Evolutionary conservation across 495 filamentous ascomycete species (phyloP).

Genomic region (Cairneyella variabilis): DNA sequence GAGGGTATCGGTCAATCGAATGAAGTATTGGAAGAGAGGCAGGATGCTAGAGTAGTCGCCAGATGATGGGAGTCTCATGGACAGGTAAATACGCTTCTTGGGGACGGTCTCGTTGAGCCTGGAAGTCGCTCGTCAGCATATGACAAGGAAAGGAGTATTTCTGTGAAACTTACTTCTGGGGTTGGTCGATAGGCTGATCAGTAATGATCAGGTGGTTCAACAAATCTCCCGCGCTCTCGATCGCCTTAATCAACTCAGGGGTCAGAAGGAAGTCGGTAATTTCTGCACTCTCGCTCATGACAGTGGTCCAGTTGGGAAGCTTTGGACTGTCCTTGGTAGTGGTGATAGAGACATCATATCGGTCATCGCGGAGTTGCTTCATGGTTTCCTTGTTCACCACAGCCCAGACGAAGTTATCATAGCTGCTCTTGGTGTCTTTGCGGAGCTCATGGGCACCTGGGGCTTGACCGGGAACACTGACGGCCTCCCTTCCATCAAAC

Average conservation of each 20-base stretch:
- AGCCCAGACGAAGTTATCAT: conserved; percentile 91
- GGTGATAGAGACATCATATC: conserved; percentile 92
- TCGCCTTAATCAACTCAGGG: conserved; percentile 75
- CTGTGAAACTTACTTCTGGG: conserved; percentile 48
- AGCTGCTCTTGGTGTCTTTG: conserved; percentile 66
- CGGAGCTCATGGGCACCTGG: conserved; percentile 51
- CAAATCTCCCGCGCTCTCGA: conserved; percentile 73
- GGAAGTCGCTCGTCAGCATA: conserved; percentile 29
- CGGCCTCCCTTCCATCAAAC: conserved; percentile 88
- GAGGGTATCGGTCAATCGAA: conserved; percentile 79
- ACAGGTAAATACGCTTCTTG: conserved; percentile 81
- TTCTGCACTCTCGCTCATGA: conserved; percentile 96
- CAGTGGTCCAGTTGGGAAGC: conserved; percentile 85
- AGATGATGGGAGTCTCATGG: conserved; percentile 62
- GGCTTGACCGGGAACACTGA: conserved; percentile 54
- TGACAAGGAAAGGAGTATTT: not conserved
- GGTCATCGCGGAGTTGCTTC: conserved; percentile 83
- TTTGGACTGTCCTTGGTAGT: conserved; percentile 86
- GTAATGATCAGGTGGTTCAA: conserved; percentile 87
- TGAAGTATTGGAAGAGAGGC: conserved; percentile 76
- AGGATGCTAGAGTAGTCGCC: conserved; percentile 61
- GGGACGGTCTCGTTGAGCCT: conserved; percentile 84
- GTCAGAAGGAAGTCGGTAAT: conserved; percentile 86
- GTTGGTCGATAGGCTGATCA: conserved; percentile 89
- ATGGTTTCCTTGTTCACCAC: conserved; percentile 93